Evolutionary conservation across 345 rosid genomes (phyloP).

Genomic region (Euphorbia pulcherrima): DNA sequence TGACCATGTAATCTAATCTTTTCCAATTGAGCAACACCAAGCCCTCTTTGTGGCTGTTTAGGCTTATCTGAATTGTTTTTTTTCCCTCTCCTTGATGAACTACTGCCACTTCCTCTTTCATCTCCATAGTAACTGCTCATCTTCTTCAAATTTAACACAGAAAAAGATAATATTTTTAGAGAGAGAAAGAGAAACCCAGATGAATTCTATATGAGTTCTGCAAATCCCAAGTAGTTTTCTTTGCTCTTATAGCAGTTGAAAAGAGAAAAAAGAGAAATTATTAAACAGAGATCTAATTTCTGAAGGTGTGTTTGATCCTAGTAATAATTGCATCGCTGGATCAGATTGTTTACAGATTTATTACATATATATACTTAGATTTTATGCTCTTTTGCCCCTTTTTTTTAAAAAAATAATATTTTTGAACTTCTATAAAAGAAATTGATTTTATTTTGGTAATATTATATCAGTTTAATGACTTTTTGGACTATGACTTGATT

Average conservation of each 20-base stretch:
- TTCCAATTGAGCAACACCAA: slow-evolving; percentile 96
- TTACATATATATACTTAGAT: slow-evolving; percentile 54
- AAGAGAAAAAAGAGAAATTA: background rate
- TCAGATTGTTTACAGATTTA: slow-evolving; percentile 77
- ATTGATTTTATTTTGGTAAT: slow-evolving; percentile 2
- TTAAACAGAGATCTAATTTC: slow-evolving; percentile 52
- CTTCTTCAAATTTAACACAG: slow-evolving; percentile 7
- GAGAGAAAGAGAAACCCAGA: background rate
- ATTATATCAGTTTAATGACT: slow-evolving; percentile 17
- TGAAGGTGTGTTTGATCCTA: slow-evolving; percentile 37
- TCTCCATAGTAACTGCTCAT: slow-evolving; percentile 68
- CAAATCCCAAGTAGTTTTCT: slow-evolving; percentile 24
- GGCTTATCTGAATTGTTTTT: slow-evolving; percentile 69
- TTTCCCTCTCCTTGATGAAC: slow-evolving; percentile 76
- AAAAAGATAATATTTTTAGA: background rate
- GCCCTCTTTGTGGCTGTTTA: slow-evolving; percentile 94
- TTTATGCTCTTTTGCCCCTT: slow-evolving; percentile 40
- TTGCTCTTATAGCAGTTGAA: slow-evolving; percentile 9
- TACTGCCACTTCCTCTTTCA: slow-evolving; percentile 46
- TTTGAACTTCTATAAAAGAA: slow-evolving; percentile 20
- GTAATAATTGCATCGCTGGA: slow-evolving; percentile 91
- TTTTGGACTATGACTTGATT: slow-evolving; percentile 38
- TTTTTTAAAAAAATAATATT: too few species aligned
- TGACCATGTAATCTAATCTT: slow-evolving; percentile 74
- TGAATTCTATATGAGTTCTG: too few species aligned